Percentiles rank a stretch among this genome's conserved stretches.
These are phyloP conservation scores for Phoma sp. DNA, from an alignment of 2,329 filamentous ascomycete species.

Conservation along the genomic window DNA sequence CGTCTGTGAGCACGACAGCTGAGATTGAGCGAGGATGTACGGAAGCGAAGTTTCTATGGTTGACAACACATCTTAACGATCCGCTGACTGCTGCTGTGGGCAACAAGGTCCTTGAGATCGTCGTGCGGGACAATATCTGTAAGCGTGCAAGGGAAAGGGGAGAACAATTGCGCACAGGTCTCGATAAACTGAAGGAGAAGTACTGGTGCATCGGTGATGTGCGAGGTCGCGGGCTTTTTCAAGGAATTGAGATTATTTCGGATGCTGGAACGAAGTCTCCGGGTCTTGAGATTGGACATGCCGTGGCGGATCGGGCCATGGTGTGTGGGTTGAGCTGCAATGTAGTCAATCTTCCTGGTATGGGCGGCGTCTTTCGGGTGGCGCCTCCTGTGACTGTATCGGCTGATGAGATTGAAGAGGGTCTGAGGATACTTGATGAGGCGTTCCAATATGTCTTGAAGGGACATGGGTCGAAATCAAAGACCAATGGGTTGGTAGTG, in stretches of 20 bases:
- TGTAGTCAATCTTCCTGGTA: constrained; percentile 33
- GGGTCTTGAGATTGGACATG: constrained; percentile 31
- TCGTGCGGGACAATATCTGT: constrained; percentile 34
- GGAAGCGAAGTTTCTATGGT: constrained; percentile 35
- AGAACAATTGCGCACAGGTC: constrained; percentile 27
- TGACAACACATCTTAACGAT: constrained; percentile 43
- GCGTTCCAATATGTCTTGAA: constrained; percentile 41
- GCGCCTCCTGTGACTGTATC: constrained; percentile 68
- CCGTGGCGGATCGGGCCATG: constrained; percentile 29
- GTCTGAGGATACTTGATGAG: constrained; percentile 64
- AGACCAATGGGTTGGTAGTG: not conserved
- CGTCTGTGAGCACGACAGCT: constrained; percentile 34
- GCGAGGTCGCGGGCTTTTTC: constrained; percentile 38
- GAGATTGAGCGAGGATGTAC: constrained; percentile 26
- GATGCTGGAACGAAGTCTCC: constrained; percentile 31
- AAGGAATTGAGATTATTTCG: constrained; percentile 39
- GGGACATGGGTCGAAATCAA: not conserved
- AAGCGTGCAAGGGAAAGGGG: constrained; percentile 23
- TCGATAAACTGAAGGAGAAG: constrained; percentile 25
- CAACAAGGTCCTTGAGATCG: constrained; percentile 41
- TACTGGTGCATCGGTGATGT: constrained; percentile 44
- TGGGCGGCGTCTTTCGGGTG: constrained; percentile 63
- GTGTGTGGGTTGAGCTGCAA: constrained; percentile 35
- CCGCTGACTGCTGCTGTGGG: constrained; percentile 39
- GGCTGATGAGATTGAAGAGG: constrained; percentile 51